Evolutionary conservation across 371 early-diverging fungal genomes (phyloP).

Genomic region (Mortierella sp.): DNA sequence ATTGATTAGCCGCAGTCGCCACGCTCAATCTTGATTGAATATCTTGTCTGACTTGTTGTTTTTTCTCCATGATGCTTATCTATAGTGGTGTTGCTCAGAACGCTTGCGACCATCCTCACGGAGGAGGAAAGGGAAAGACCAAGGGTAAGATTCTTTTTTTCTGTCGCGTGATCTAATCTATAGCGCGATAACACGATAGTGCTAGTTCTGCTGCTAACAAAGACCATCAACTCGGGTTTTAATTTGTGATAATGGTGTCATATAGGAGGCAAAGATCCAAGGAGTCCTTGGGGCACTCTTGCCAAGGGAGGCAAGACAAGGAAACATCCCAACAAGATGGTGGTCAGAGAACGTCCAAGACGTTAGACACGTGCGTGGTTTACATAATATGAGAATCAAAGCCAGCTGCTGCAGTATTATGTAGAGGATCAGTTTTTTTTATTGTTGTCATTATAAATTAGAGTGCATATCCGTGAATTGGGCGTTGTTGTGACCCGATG

Average conservation of each 20-base stretch:
- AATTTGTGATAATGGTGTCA: not conserved
- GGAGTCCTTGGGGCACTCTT: slow-evolving; percentile 95
- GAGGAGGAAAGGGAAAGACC: slow-evolving; percentile 98
- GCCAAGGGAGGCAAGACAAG: slow-evolving; percentile 98
- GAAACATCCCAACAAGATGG: slow-evolving; percentile 79
- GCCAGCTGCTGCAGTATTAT: not conserved
- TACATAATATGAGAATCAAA: not conserved
- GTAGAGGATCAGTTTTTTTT: slow-evolving; percentile 1
- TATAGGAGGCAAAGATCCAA: slow-evolving; percentile 76
- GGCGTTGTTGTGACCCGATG: not conserved
- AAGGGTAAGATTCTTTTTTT: slow-evolving; percentile 77
- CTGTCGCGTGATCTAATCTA: not conserved
- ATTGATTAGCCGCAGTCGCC: not conserved
- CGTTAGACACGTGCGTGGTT: slow-evolving; percentile 59
- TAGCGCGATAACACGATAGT: not conserved
- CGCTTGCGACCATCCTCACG: slow-evolving; percentile 98
- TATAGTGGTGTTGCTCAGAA: slow-evolving; percentile 97
- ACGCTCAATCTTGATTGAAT: not conserved
- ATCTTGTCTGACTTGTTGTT: not conserved
- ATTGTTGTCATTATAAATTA: not conserved
- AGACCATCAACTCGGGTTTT: no score
- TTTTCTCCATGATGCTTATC: not conserved
- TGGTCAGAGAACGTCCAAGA: slow-evolving; percentile 84
- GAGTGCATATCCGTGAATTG: no score
- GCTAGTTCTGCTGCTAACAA: no score